Percentiles rank a stretch among this genome's conserved stretches.
These are phyloP conservation scores for Thalia dealbata DNA, from an alignment of 176 grass and related monocot species.

Conservation along the genomic window DNA sequence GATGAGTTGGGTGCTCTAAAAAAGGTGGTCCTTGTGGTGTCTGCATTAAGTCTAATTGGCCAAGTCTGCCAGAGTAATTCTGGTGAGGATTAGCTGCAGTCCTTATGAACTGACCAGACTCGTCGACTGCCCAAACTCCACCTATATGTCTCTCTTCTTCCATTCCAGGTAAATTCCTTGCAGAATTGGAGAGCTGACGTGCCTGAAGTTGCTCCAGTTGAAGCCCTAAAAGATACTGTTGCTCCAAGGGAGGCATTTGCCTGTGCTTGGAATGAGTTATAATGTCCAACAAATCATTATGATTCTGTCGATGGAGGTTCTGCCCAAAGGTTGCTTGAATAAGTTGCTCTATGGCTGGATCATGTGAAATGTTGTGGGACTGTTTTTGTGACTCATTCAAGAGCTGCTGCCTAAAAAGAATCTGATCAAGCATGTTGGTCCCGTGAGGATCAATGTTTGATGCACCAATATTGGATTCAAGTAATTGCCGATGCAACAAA, in stretches of 20 bases:
- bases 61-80: slow-evolving; percentile 36
- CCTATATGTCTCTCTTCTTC: slow-evolving; percentile 82
- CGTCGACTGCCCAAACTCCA: slow-evolving; percentile 59
- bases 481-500: slow-evolving; percentile 72
- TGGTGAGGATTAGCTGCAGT: slow-evolving; percentile 58
- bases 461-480: slow-evolving; percentile 48
- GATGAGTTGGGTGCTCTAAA: slow-evolving; percentile 46
- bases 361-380: slow-evolving; percentile 66
- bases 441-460: slow-evolving; percentile 16
- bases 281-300: slow-evolving; percentile 52
- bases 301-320: slow-evolving; percentile 46
- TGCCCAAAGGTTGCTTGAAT: slow-evolving; percentile 73
- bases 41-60: slow-evolving; percentile 50
- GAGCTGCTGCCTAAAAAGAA: slow-evolving; percentile 62
- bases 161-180: slow-evolving; percentile 47
- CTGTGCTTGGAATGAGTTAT: slow-evolving; percentile 65
- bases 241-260: slow-evolving; percentile 70
- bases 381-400: slow-evolving; percentile 77
- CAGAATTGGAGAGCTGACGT: slow-evolving; percentile 45
- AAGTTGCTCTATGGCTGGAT: slow-evolving; percentile 74
- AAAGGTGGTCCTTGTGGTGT: slow-evolving; percentile 41
- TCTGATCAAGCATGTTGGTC: slow-evolving; percentile 55
- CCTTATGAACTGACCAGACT: slow-evolving; percentile 54
- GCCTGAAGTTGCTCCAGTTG: slow-evolving; percentile 84
- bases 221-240: slow-evolving; percentile 69